Percentiles rank a stretch among this genome's conserved stretches.
Evolutionary conservation across 1,139 yeast species (phyloP).

Genomic region (Zygosaccharomyces sapae): DNA sequence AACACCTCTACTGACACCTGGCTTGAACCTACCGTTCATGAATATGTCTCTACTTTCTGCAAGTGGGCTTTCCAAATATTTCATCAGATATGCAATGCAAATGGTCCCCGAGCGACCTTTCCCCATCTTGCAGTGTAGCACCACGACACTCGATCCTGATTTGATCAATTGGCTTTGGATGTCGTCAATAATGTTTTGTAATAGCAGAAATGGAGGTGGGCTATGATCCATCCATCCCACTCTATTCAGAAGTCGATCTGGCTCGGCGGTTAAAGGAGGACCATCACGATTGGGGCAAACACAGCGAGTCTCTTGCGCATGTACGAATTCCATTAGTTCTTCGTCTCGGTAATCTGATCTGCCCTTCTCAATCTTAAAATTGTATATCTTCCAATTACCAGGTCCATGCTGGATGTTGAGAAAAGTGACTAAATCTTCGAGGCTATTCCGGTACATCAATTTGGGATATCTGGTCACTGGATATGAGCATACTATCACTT

Average conservation of each 20-base stretch:
- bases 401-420: constrained; percentile 46
- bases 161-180: constrained; percentile 44
- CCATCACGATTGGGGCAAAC: not conserved
- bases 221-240: constrained; percentile 65
- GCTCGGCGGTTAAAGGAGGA: constrained; percentile 9
- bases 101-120: constrained; percentile 87
- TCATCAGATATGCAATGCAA: constrained; percentile 66
- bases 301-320: not conserved
- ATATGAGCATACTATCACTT: constrained; percentile 66
- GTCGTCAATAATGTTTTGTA: constrained; percentile 45
- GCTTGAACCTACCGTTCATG: constrained; percentile 55
- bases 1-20: constrained; percentile 60
- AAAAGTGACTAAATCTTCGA: constrained; percentile 49
- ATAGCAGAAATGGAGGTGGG: constrained; percentile 59
- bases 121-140: constrained; percentile 87
- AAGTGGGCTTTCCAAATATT: constrained; percentile 38
- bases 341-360: constrained; percentile 48
- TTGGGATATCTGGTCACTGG: constrained; percentile 52
- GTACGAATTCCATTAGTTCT: constrained; percentile 23
- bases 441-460: constrained; percentile 52
- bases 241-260: constrained; percentile 14
- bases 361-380: constrained; percentile 58
- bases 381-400: constrained; percentile 66
- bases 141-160: constrained; percentile 47
- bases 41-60: constrained; percentile 50